Conservation (phyloP, 2,329 filamentous ascomycete species). For the Botrytis hyacinthi region DNA sequence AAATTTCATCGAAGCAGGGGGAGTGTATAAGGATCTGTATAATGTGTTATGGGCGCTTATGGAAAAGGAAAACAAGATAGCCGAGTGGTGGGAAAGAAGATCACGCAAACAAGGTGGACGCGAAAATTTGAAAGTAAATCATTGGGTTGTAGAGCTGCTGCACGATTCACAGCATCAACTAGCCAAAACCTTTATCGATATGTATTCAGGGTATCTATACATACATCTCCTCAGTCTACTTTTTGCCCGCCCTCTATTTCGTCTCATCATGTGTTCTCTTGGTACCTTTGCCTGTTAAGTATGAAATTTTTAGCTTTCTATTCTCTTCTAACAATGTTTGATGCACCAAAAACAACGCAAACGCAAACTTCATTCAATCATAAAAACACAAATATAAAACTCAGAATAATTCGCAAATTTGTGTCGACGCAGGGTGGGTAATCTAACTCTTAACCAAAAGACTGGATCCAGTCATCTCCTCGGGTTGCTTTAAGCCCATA, state of each 20-base stretch:
- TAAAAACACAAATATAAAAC: slow-evolving; percentile 18
- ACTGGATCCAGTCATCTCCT: slow-evolving; percentile 87
- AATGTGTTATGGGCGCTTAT: not conserved
- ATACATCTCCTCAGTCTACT: slow-evolving; percentile 1
- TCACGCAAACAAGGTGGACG: not conserved
- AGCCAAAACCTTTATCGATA: not conserved
- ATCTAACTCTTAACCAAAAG: slow-evolving; percentile 68
- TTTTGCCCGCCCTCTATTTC: slow-evolving; percentile 8
- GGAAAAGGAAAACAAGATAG: not conserved
- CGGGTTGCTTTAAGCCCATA: slow-evolving; percentile 88
- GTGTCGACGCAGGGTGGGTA: slow-evolving; percentile 20
- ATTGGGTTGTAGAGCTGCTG: not conserved
- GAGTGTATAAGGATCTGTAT: not conserved
- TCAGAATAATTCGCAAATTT: slow-evolving; percentile 6
- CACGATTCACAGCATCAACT: not conserved
- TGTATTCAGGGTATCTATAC: not conserved
- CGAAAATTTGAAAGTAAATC: not conserved
- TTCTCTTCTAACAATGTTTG: slow-evolving; percentile 15
- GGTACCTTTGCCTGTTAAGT: slow-evolving; percentile 31
- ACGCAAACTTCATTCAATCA: slow-evolving; percentile 1
- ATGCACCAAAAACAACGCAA: slow-evolving; percentile 11
- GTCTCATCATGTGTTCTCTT: slow-evolving; percentile 36
- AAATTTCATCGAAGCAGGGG: not conserved
- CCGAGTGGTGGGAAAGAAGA: not conserved
- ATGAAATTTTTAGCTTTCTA: slow-evolving; percentile 26